phyloP scores from a whole-genome alignment of 1,284 basidiomycete species.

The Microbotryomycetes sp. region DNA sequence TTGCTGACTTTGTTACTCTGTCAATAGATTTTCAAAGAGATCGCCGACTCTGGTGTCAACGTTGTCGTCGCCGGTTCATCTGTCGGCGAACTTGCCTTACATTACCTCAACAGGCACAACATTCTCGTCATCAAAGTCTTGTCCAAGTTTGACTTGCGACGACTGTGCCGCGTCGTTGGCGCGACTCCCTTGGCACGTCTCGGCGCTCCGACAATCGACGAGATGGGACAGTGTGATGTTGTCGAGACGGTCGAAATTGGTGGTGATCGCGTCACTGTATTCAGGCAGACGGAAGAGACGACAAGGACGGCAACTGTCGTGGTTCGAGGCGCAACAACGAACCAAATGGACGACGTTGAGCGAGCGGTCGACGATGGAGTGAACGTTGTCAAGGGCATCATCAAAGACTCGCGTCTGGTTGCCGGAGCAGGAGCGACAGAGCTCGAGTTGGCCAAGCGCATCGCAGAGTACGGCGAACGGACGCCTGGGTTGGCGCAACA shows the following conservation, averaged over 20 bases:
- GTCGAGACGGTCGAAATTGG: conserved; percentile 96
- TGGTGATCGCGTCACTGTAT: conserved; percentile 93
- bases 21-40: conserved; percentile 86
- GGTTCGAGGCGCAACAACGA: conserved; percentile 92
- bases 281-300: conserved; percentile 67
- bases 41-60: conserved; percentile 90
- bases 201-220: conserved; percentile 91
- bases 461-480: conserved; percentile 79
- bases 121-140: conserved; percentile 95
- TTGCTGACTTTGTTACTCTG: not conserved
- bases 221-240: conserved; percentile 87
- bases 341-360: conserved; percentile 90
- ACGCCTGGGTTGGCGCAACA: conserved; percentile 90
- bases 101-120: conserved; percentile 89
- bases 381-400: conserved; percentile 87
- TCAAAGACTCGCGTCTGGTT: conserved; percentile 84
- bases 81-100: conserved; percentile 91
- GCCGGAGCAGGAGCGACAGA: conserved; percentile 93
- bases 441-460: conserved; percentile 75
- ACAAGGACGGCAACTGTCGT: conserved; percentile 79
- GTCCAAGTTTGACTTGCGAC: conserved; percentile 94
- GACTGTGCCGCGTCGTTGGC: conserved; percentile 88
- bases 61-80: conserved; percentile 87
- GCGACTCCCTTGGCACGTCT: conserved; percentile 93
- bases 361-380: conserved; percentile 95